Percentiles rank a stretch among this genome's conserved stretches.
Evolutionary conservation across 257 asterid species (phyloP).

Genomic region (Petunia secreta): DNA sequence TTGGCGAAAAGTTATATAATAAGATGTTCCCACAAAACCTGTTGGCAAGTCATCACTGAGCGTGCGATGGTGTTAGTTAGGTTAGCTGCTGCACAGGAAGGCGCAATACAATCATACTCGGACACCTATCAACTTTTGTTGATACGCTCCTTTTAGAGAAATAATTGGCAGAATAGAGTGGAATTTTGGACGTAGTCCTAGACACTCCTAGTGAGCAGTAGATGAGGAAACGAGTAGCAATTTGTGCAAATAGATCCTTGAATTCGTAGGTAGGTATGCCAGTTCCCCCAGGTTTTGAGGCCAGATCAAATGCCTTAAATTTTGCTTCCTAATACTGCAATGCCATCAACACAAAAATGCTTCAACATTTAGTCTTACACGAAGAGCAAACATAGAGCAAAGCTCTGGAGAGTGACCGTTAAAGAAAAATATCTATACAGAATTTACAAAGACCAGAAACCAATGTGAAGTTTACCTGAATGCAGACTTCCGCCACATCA

Average conservation of each 20-base stretch:
- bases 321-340: constrained; percentile 77
- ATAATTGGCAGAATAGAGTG: background rate
- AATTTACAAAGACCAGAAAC: background rate
- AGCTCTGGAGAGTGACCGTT: background rate
- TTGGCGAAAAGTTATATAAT: background rate
- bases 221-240: constrained; percentile 65
- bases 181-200: background rate
- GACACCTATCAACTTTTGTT: background rate
- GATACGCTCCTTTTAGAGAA: background rate
- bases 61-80: background rate
- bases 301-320: constrained; percentile 82
- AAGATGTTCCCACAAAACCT: background rate
- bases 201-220: background rate
- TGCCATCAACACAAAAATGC: constrained; percentile 48
- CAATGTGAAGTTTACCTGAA: constrained; percentile 57
- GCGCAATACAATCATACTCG: background rate
- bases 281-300: constrained; percentile 86
- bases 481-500: constrained; percentile 91
- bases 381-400: background rate
- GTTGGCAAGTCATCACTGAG: background rate
- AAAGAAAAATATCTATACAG: background rate
- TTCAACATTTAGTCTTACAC: background rate
- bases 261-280: constrained; percentile 83
- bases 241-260: constrained; percentile 77
- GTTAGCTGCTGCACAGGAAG: background rate